Conservation (phyloP, 768 basidiomycete species). For the Suillus alpinus region DNA sequence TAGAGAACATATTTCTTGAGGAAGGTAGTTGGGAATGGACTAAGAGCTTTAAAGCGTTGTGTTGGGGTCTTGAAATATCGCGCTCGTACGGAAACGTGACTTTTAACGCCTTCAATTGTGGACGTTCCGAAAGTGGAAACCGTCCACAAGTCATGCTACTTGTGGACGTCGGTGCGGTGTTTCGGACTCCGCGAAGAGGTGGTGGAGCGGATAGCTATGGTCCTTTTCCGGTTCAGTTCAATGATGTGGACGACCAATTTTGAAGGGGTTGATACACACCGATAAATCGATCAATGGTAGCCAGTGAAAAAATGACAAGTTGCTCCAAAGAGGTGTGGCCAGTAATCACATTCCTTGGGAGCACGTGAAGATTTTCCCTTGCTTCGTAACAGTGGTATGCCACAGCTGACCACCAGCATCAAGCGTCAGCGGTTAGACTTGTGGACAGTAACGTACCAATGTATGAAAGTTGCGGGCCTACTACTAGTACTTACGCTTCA, state of each 20-base stretch:
- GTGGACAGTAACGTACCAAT: neutral
- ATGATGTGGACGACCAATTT: neutral
- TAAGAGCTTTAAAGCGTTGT: neutral
- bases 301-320: neutral
- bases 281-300: neutral
- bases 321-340: neutral
- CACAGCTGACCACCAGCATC: neutral
- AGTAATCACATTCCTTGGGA: neutral
- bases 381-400: neutral
- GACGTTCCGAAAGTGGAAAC: neutral
- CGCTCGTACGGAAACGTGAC: neutral
- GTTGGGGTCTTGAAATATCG: neutral
- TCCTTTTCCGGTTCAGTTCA: constrained; percentile 10
- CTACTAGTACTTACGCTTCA: neutral
- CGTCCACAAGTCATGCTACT: neutral
- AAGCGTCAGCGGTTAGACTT: neutral
- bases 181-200: neutral
- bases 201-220: neutral
- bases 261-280: neutral
- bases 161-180: neutral
- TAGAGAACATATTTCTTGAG: constrained; percentile 17
- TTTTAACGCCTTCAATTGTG: neutral
- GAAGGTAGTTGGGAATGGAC: neutral
- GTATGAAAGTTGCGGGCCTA: neutral
- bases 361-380: neutral